Evolutionary conservation across 345 rosid species (phyloP).

Genomic region (Kandelia obovata): DNA sequence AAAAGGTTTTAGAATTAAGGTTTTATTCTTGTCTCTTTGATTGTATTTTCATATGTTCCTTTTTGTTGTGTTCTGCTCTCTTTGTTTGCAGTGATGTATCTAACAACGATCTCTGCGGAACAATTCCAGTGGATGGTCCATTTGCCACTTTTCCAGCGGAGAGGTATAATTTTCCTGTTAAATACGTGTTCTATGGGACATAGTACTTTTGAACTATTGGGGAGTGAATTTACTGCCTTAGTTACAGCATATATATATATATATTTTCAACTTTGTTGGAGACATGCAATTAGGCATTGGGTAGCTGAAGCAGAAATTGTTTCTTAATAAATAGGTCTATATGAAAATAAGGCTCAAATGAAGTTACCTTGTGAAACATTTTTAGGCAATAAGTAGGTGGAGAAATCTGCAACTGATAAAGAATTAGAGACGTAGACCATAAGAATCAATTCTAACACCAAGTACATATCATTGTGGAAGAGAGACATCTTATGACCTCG

Average conservation of each 20-base stretch:
- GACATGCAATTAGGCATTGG: too few relatives aligned
- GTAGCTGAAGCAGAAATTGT: too few relatives aligned
- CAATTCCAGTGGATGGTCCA: slow-evolving; percentile 72
- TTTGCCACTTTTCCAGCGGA: slow-evolving; percentile 49
- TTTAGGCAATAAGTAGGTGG: too few relatives aligned
- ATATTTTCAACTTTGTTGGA: too few relatives aligned
- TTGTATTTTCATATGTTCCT: neutral
- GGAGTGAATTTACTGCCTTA: too few relatives aligned
- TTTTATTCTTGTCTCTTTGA: neutral
- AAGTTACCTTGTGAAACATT: too few relatives aligned
- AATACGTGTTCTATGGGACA: neutral
- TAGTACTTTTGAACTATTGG: neutral
- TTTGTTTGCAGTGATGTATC: slow-evolving; percentile 55
- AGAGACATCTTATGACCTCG: too few relatives aligned
- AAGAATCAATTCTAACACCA: neutral
- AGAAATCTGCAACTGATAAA: neutral
- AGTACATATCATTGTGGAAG: neutral
- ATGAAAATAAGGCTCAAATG: too few relatives aligned
- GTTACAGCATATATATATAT: too few relatives aligned
- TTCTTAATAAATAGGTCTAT: too few relatives aligned
- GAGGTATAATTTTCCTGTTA: slow-evolving; percentile 34
- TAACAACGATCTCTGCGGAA: slow-evolving; percentile 63
- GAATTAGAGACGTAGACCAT: neutral
- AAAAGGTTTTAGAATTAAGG: neutral
- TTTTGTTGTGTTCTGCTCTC: slow-evolving; percentile 4